These are phyloP conservation scores for Entomortierella chlamydospora DNA, from an alignment of 192 early-diverging fungal genomes.

Conservation along the genomic window DNA sequence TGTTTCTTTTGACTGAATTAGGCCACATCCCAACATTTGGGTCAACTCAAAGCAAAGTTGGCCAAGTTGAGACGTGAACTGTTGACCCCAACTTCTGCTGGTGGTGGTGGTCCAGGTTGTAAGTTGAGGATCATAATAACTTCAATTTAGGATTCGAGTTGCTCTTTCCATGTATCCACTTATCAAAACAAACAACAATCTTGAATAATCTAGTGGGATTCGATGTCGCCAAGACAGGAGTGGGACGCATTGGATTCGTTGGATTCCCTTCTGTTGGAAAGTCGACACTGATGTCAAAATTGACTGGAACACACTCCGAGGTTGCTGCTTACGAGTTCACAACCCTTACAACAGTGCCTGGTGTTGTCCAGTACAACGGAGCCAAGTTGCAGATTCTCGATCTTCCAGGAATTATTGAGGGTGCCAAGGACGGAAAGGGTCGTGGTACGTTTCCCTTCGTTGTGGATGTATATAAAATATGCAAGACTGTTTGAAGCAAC, in stretches of 20 bases:
- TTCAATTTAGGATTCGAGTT: background rate
- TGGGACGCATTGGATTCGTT: slow-evolving; percentile 97
- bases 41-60: slow-evolving; percentile 94
- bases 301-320: slow-evolving; percentile 97
- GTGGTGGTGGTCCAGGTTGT: slow-evolving; percentile 90
- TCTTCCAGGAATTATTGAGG: slow-evolving; percentile 98
- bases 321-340: slow-evolving; percentile 99
- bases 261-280: slow-evolving; percentile 99
- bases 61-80: slow-evolving; percentile 97
- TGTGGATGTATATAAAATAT: background rate
- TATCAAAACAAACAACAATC: background rate
- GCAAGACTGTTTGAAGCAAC: no score
- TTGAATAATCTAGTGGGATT: slow-evolving; percentile 77
- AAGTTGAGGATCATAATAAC: slow-evolving; percentile 14
- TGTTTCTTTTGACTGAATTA: slow-evolving; percentile 1
- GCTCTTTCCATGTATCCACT: background rate
- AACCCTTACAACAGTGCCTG: slow-evolving; percentile 99
- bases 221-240: slow-evolving; percentile 98
- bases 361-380: slow-evolving; percentile 94
- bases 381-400: slow-evolving; percentile 99
- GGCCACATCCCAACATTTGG: slow-evolving; percentile 95
- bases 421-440: slow-evolving; percentile 99
- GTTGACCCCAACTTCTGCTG: slow-evolving; percentile 83
- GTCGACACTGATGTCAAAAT: slow-evolving; percentile 96
- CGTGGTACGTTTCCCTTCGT: slow-evolving; percentile 75